Evolutionary conservation across 164 flowering plant species (phyloP), one percentile per base, ranked within the genome.

Genomic region (Chloranthus sessilifolius): DNA sequence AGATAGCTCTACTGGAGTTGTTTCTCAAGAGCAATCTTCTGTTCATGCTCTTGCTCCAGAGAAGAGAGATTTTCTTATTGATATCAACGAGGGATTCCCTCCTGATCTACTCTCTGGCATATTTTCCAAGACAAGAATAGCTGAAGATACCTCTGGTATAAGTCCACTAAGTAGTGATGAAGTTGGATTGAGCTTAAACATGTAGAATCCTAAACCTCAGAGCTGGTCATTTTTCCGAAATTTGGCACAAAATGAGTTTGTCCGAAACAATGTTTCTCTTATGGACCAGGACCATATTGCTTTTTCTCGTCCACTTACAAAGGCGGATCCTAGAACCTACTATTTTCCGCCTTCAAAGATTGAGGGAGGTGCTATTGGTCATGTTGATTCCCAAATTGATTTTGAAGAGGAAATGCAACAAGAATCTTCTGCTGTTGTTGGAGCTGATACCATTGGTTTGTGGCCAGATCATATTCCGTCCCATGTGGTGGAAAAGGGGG

Each of bases 161-260:
- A 55, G 61, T 42, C 66, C 67, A 7, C 62, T 78, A 52, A 67
- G 52, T 36, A 46, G 41, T 1, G 90, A 82, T 72, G 90, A 90
- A 47, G 51, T 80, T 71, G 97, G 92, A 5, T 56, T 89, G 68
- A 94, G 96, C 58, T 58, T 85, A 67, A 85, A 85, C 49, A 71
- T 94, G 75, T 84, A 77, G 44, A 89, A 87, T 59, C 96, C 76
- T 62, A 96, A 94, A 10, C 97, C 92, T 30, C 72, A 85, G 59
- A 81, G 51, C 52, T 89, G 99, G 97, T 94, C 99, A 25, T 89
- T 77, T 60, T 85, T 94, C 61, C 95, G 82, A 46, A 81, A 83
- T 38, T 69, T 94, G 66, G 99, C 83, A 24, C 81, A 71, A 53
- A 79, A 68, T 56, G 79, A 71, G 26, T 74, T 70, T 66, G 56